Percentiles rank a stretch among this genome's conserved stretches.
Evolutionary conservation across 129 eudicot genomes (phyloP).

Genomic region (Pseudognaphalium luteoalbum): DNA sequence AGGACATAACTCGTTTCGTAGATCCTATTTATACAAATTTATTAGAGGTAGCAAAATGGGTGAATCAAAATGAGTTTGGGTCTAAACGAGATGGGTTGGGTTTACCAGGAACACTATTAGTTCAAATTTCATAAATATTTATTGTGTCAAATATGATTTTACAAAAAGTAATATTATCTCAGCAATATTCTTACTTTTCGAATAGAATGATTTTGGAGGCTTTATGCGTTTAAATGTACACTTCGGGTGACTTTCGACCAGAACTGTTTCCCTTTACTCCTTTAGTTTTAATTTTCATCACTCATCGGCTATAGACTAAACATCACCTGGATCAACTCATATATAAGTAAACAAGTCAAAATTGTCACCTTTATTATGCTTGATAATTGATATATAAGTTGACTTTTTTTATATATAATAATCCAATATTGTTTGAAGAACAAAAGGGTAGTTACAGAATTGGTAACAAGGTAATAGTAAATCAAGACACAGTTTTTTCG

Average conservation of each 20-base stretch:
- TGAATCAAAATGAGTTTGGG: neutral
- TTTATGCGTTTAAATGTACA: neutral
- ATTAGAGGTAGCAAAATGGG: neutral
- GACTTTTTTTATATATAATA: no score
- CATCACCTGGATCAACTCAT: no score
- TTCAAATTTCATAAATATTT: neutral
- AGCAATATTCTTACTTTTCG: no score
- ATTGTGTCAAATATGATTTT: neutral
- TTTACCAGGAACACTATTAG: neutral
- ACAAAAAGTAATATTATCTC: neutral
- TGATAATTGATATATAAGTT: neutral
- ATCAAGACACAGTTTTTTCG: neutral
- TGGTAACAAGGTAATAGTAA: neutral
- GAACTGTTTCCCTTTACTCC: no score
- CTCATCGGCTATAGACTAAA: no score
- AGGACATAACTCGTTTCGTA: neutral
- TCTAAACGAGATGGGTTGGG: neutral
- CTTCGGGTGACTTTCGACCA: neutral
- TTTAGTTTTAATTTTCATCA: no score
- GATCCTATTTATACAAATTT: neutral
- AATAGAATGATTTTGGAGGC: neutral
- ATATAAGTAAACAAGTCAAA: neutral
- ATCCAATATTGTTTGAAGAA: neutral
- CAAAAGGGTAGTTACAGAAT: constrained; percentile 1
- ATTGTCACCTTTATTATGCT: neutral